Base-by-base conservation (phyloP, 1,284 basidiomycete species). In the Pseudozyma sp. region DNA sequence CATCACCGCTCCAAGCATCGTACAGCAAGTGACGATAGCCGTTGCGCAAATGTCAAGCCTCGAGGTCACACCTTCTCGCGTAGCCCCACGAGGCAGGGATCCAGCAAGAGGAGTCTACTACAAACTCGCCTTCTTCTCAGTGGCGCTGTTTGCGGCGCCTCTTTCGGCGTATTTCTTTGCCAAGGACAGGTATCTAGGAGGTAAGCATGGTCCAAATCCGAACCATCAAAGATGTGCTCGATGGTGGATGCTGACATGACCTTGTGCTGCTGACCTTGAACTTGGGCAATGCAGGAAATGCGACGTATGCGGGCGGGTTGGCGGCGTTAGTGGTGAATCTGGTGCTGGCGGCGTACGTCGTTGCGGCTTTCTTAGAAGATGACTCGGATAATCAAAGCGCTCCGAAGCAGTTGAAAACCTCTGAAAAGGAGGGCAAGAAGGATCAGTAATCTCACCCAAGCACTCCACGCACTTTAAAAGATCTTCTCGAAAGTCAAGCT, bases 271-370 rank as follows among this genome's bases (percentile, higher is more conserved):
- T 11, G 19, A 13, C 31, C 5, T 25, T 36, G 31, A 31, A 31
- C 3, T 31, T 3, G 3, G 25, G 31, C 14, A 13, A 3, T 19
- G 44, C 64, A 82, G 80, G 81, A 14, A 80, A 84, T 58, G 53
- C 79, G n/a, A 83, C 81, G 2, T 81, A 79, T 34, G 81, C 83
- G 2, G 83, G 83, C 2, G 83, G 81, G 13, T 50, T 84, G 18
- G 83, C 83, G 4, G 83, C 83, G 7, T n/a, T 84, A 2, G 77
- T 83, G 8, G 83, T 67, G 8, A 85, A 85, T 58, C 16, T 85
- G n/a, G 81, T 85, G 1, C 59, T 85, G 13, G 68, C 76, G 1
- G 79, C 71, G 7, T 85, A 85, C 60, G 72, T 85, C 13, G 67
- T 83, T 3, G 69, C 71, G 1, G 82, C 82, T 10, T 85, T 83